These are phyloP conservation scores for Alternaria gaisen DNA, from an alignment of 2,329 filamentous ascomycete species.

Conservation along the genomic window DNA sequence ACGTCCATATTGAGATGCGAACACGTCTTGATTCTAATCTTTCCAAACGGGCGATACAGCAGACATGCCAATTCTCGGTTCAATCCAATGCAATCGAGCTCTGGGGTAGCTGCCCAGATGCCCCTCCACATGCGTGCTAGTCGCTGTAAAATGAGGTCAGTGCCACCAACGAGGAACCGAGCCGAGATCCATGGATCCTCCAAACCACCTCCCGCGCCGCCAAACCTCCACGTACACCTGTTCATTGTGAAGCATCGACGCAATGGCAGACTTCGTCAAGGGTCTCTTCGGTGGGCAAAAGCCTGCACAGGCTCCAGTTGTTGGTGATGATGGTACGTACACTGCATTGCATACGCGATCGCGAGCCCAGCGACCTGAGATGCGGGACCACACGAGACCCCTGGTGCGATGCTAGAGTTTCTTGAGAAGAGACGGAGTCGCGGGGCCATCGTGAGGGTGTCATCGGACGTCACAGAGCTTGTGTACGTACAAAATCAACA, in stretches of 20 bases:
- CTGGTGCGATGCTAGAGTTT: not conserved
- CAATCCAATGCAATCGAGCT: not conserved
- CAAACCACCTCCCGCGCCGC: conserved; percentile 26
- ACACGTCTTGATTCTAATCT: not conserved
- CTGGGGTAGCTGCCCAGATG: conserved; percentile 16
- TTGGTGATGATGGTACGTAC: conserved; percentile 70
- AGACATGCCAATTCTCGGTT: not conserved
- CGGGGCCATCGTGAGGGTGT: not conserved
- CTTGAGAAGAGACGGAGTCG: not conserved
- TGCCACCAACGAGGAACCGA: conserved; percentile 24
- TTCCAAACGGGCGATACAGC: not conserved
- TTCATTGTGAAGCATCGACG: conserved; percentile 33
- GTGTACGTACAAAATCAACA: not conserved
- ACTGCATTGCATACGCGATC: conserved; percentile 13
- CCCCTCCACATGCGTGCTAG: conserved; percentile 40
- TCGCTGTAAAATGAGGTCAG: conserved; percentile 38
- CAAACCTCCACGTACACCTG: conserved; percentile 28
- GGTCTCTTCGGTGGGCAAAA: conserved; percentile 75
- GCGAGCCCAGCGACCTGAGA: conserved; percentile 22
- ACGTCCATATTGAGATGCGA: not conserved
- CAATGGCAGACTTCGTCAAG: conserved; percentile 67
- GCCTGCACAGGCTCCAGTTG: conserved; percentile 62
- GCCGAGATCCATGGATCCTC: conserved; percentile 29
- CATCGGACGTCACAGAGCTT: not conserved
- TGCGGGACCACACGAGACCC: conserved; percentile 9